Evolutionary conservation across 805 yeast species (phyloP).

Genomic region (Metschnikowia drakensbergensis): DNA sequence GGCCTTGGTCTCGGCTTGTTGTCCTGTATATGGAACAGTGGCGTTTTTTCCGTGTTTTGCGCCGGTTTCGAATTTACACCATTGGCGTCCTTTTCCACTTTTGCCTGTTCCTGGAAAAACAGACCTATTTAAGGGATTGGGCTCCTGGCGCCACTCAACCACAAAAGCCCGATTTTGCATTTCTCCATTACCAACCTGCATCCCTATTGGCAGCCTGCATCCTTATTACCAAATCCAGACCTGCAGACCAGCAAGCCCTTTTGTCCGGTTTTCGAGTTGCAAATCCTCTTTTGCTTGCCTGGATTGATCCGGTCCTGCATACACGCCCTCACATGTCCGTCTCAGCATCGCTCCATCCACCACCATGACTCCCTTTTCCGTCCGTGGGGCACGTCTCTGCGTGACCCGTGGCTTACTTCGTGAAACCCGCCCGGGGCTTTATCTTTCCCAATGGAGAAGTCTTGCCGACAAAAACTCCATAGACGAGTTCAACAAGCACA

Average conservation of each 20-base stretch:
- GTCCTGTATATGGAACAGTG: too few species aligned
- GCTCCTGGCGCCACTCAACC: too few species aligned
- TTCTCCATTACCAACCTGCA: too few species aligned
- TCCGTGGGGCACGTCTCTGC: background rate
- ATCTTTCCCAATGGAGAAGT: background rate
- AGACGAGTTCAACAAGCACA: constrained; percentile 37
- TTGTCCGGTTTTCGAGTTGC: background rate
- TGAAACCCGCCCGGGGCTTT: background rate
- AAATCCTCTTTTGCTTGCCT: background rate
- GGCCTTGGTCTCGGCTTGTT: too few species aligned
- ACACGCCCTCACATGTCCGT: background rate
- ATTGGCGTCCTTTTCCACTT: too few species aligned
- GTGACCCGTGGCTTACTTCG: background rate
- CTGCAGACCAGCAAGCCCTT: background rate
- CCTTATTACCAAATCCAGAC: background rate
- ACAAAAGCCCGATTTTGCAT: too few species aligned
- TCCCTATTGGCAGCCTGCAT: too few species aligned
- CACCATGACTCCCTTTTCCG: background rate
- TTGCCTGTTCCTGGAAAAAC: too few species aligned
- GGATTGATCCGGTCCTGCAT: background rate
- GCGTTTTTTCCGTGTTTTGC: too few species aligned
- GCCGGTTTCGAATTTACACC: too few species aligned
- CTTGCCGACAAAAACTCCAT: constrained; percentile 18
- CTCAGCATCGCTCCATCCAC: background rate
- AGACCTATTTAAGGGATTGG: too few species aligned